Evolutionary conservation across 1,284 basidiomycete species (phyloP).

Genomic region (Heterobasidion parviporum): DNA sequence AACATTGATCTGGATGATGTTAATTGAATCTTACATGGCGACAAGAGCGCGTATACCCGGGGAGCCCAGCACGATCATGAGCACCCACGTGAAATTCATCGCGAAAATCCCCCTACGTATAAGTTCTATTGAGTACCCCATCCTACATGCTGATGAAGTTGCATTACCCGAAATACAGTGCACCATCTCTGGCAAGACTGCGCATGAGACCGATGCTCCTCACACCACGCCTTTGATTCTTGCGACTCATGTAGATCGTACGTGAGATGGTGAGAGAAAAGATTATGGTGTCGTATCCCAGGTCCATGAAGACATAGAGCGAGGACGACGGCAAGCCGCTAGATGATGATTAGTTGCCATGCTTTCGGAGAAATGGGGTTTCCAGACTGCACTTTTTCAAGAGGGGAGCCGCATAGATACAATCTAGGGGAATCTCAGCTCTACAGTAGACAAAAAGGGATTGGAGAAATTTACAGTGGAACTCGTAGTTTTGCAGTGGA

Average conservation of each 20-base stretch:
- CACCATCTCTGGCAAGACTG: not conserved
- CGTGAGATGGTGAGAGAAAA: constrained; percentile 1
- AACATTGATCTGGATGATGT: not conserved
- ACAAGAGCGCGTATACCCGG: not conserved
- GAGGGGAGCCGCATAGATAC: not conserved
- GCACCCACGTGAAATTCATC: not conserved
- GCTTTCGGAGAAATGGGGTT: not conserved
- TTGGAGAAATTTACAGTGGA: not conserved
- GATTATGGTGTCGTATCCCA: not conserved
- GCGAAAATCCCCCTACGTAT: not conserved
- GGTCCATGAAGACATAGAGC: not conserved
- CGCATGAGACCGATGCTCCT: not conserved
- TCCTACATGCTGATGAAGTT: no score
- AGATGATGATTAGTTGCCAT: not conserved
- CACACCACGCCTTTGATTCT: not conserved
- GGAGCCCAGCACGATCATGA: not conserved
- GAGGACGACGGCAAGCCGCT: not conserved
- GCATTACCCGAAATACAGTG: not conserved
- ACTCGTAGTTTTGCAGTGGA: not conserved
- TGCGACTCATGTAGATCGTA: not conserved
- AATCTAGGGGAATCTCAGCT: not conserved
- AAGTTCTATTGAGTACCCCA: no score
- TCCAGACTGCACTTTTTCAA: not conserved
- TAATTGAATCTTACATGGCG: not conserved
- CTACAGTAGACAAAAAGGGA: not conserved